phyloP scores from a whole-genome alignment of 176 grass and related monocot species.

The Oryza meyeriana region DNA sequence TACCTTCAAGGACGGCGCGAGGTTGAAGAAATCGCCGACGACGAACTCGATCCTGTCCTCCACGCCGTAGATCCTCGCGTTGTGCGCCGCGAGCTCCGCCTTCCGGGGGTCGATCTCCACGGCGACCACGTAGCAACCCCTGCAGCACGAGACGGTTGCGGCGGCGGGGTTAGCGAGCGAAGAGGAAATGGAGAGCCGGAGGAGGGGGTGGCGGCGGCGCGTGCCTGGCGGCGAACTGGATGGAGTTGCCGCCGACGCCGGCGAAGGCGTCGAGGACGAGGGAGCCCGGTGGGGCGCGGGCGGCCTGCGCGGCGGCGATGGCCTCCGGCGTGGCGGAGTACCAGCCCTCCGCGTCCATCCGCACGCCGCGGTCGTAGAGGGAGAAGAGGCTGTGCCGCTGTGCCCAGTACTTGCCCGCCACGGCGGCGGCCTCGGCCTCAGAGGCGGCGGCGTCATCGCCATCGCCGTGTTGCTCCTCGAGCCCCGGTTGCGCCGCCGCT shows the following conservation, averaged over 20 bases:
- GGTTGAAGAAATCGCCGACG: constrained; percentile 58
- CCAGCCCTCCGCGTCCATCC: constrained; percentile 76
- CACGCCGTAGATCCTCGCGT: constrained; percentile 66
- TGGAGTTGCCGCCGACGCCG: constrained; percentile 66
- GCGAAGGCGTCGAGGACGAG: constrained; percentile 63
- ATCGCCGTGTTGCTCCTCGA: background rate
- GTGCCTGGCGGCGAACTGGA: constrained; percentile 68
- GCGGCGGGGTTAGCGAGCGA: background rate
- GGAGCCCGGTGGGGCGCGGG: constrained; percentile 23
- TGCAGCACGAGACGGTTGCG: constrained; percentile 9
- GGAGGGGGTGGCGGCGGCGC: background rate
- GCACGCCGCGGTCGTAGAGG: constrained; percentile 63
- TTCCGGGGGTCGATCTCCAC: constrained; percentile 64
- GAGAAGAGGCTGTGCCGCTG: constrained; percentile 60
- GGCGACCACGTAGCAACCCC: constrained; percentile 60
- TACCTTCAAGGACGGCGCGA: constrained; percentile 57
- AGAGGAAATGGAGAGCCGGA: background rate
- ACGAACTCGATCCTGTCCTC: constrained; percentile 66
- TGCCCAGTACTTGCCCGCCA: constrained; percentile 57
- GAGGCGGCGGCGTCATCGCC: background rate
- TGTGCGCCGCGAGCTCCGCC: constrained; percentile 49
- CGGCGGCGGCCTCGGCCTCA: background rate
- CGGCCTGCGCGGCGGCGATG: constrained; percentile 56
- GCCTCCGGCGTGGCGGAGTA: constrained; percentile 66
- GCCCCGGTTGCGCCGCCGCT: background rate